Base-by-base conservation (phyloP, 2,329 filamentous ascomycete genomes). In the Xylaria sp. region DNA sequence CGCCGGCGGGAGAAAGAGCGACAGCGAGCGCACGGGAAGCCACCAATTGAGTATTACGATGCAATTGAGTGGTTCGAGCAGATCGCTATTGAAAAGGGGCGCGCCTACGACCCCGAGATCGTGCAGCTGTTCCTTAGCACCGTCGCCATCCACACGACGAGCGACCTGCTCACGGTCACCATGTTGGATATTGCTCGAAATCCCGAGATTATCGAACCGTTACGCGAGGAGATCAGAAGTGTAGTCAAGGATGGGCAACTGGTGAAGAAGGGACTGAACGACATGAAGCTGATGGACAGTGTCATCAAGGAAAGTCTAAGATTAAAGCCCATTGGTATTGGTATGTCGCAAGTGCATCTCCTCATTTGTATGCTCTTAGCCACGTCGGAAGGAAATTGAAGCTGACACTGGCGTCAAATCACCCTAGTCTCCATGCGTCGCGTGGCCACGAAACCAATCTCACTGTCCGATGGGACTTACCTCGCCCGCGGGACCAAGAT, bases 101-200 rank as follows among this genome's bases (percentile, higher is more conserved):
- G 49, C 49, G 23, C 10, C 12, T 52, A 52, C 49, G 49, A 52
- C 15, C 49, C 49, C 6, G 49, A 52, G 23, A 52, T 52, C 2
- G 49, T 52, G 3, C 49, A 52, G 49, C 49, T 52, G 49, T 52
- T 52, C 49, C 49, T 52, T 28, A 52, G 49, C 23, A 52, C 49
- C 12, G 49, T 52, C 12, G 49, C 49, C 23, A 52, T 52, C 10
- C 49, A 52, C 18, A 52, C 49, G 12, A 52, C 49, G 10, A 52
- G 49, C 23, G 49, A 52, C 49, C 6, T 52, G 25, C 49, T 52
- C 10, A 52, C 49, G 9, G 49, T 52, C 10, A 52, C 49, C 23
- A 52, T 52, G 49, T 12, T 52, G 20, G 49, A 52, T n/a, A 52
- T 52, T 28, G 49, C 49, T 25, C 49, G 49, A 12, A 52, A 52